phyloP scores from a whole-genome alignment of 2,329 filamentous ascomycete species.

The Aotearoamyces nothofagi region DNA sequence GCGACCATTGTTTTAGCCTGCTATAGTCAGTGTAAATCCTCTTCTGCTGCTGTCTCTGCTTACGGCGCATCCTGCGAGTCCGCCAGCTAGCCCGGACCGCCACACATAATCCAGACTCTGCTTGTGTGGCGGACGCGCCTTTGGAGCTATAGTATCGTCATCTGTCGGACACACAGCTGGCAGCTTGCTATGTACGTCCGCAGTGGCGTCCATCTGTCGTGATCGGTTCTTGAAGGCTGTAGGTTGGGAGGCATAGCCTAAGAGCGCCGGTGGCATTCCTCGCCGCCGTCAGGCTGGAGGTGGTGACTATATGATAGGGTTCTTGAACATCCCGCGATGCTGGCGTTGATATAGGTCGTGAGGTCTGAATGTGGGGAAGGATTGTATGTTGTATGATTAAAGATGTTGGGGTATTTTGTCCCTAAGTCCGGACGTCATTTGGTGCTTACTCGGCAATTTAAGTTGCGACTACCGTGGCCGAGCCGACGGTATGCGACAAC shows the following conservation, averaged over 20 bases:
- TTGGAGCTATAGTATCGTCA: slow-evolving; percentile 32
- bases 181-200: slow-evolving; percentile 15
- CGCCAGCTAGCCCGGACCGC: slow-evolving; percentile 74
- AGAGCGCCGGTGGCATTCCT: slow-evolving; percentile 39
- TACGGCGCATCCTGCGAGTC: slow-evolving; percentile 84
- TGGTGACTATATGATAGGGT: not conserved
- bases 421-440: not conserved
- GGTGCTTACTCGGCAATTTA: slow-evolving; percentile 1
- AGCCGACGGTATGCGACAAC: too few species aligned
- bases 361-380: too few species aligned
- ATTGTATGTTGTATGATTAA: too few species aligned
- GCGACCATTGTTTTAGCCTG: slow-evolving; percentile 93
- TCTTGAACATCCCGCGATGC: not conserved
- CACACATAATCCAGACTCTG: slow-evolving; percentile 72
- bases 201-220: slow-evolving; percentile 19
- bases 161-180: slow-evolving; percentile 33
- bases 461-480: not conserved
- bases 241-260: slow-evolving; percentile 36
- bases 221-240: slow-evolving; percentile 28
- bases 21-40: slow-evolving; percentile 7
- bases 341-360: too few species aligned
- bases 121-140: slow-evolving; percentile 36
- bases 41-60: too few species aligned
- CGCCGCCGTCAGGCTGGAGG: slow-evolving; percentile 13
- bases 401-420: too few species aligned